A percentile compares a stretch with the other conserved stretches of the same genome.
Conservation (phyloP, 1,284 basidiomycete species). For the Ceratorhiza oryzae-sativae region DNA sequence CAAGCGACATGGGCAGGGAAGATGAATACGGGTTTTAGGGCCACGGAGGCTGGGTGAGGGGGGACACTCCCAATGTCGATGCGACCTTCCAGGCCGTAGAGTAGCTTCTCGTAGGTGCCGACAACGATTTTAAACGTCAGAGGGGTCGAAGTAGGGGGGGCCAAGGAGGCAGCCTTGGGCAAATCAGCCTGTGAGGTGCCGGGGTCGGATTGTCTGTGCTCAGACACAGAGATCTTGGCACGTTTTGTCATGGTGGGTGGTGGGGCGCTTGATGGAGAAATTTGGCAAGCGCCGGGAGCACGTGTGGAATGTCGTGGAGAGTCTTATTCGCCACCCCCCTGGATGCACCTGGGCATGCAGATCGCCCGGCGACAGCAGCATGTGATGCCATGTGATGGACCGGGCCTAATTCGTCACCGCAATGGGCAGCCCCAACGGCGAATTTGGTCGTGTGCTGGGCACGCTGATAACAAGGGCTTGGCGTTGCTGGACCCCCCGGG, state of each 20-base stretch:
- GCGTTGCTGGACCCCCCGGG: not conserved
- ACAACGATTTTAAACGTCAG: slow-evolving; percentile 84
- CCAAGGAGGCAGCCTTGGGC: slow-evolving; percentile 4
- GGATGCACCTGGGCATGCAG: not conserved
- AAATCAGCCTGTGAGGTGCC: not conserved
- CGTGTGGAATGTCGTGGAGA: too few species aligned
- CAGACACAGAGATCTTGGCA: slow-evolving; percentile 18
- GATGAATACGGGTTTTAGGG: slow-evolving; percentile 86
- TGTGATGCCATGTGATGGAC: not conserved
- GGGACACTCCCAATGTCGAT: slow-evolving; percentile 52
- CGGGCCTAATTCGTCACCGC: too few species aligned
- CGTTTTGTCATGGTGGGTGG: slow-evolving; percentile 24
- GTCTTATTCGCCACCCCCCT: not conserved
- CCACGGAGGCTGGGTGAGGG: slow-evolving; percentile 45
- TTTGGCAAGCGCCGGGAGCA: slow-evolving; percentile 32
- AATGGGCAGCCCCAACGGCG: not conserved
- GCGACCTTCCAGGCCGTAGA: slow-evolving; percentile 87
- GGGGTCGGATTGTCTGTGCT: not conserved
- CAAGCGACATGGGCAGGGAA: slow-evolving; percentile 96
- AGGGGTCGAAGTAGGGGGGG: slow-evolving; percentile 40
- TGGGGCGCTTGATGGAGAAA: not conserved
- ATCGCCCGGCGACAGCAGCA: slow-evolving; percentile 19
- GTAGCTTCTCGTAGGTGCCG: slow-evolving; percentile 93
- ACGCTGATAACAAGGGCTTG: slow-evolving; percentile 26
- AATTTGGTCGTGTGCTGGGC: slow-evolving; percentile 10